Evolutionary conservation across 345 rosid genomes (phyloP).

Genomic region (Populus simonii): DNA sequence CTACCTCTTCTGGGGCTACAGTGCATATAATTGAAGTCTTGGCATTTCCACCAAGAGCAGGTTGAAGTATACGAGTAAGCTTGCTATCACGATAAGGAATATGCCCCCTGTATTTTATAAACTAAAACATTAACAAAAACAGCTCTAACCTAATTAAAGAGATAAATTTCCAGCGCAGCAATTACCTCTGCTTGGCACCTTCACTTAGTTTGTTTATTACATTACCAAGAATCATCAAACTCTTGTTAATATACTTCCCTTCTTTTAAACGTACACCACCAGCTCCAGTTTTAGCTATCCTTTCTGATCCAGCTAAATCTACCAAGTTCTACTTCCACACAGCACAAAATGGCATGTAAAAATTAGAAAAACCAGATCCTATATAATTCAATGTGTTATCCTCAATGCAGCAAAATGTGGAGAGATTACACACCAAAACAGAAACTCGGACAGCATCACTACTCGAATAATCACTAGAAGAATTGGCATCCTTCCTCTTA

Average conservation of each 20-base stretch:
- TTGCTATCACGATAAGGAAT: slow-evolving; percentile 98
- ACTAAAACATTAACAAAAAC: slow-evolving; percentile 5
- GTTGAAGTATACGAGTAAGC: slow-evolving; percentile 95
- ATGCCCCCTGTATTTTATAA: slow-evolving; percentile 59
- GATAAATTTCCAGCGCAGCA: slow-evolving; percentile 3
- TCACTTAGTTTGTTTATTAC: slow-evolving; percentile 93
- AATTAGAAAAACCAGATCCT: slow-evolving; percentile 1
- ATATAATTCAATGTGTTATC: background rate
- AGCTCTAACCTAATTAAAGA: background rate
- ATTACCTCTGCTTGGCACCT: slow-evolving; percentile 71
- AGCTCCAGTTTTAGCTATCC: slow-evolving; percentile 93
- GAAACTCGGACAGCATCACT: slow-evolving; percentile 81
- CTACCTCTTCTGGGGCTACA: slow-evolving; percentile 96
- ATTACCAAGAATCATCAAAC: slow-evolving; percentile 94
- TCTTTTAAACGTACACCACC: slow-evolving; percentile 88
- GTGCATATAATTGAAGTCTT: slow-evolving; percentile 98
- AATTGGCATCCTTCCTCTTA: slow-evolving; percentile 50
- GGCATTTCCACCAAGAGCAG: slow-evolving; percentile 96
- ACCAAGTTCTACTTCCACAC: slow-evolving; percentile 66
- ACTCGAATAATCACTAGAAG: slow-evolving; percentile 35
- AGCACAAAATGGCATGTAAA: slow-evolving; percentile 7
- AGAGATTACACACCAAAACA: slow-evolving; percentile 58
- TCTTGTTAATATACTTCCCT: slow-evolving; percentile 93
- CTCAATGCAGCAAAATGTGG: background rate
- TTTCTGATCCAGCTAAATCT: slow-evolving; percentile 92